Conservation (phyloP, 1,284 basidiomycete species). For the Puccinia hordei region DNA sequence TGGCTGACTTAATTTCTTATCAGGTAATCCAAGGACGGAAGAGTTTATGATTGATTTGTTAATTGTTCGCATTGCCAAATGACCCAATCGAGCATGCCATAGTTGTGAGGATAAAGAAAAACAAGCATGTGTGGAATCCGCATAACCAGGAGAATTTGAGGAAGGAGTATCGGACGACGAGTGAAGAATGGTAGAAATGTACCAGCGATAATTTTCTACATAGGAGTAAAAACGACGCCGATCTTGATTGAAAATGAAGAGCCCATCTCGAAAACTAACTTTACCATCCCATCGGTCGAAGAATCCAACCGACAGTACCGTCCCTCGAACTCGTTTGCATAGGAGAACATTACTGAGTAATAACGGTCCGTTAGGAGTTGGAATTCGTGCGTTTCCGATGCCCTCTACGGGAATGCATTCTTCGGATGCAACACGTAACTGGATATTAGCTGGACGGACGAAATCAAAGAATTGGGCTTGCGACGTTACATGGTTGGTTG, state of each 20-base stretch:
- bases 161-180: background rate
- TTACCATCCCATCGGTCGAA: background rate
- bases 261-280: background rate
- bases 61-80: background rate
- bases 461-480: too few species aligned
- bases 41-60: background rate
- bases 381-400: too few species aligned
- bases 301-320: background rate
- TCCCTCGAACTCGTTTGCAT: background rate
- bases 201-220: background rate
- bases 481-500: too few species aligned
- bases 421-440: too few species aligned
- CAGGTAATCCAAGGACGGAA: background rate
- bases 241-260: background rate
- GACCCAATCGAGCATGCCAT: conserved; percentile 22
- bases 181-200: background rate
- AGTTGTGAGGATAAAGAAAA: too few species aligned
- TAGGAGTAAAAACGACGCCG: background rate
- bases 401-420: too few species aligned
- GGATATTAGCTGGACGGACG: too few species aligned
- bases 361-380: background rate
- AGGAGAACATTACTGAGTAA: background rate
- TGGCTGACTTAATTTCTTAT: background rate
- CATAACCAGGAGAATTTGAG: background rate
- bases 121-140: background rate